Percentiles rank a stretch among this genome's conserved stretches.
phyloP scores from a whole-genome alignment of 345 rosid species.

The Lumnitzera littorea region DNA sequence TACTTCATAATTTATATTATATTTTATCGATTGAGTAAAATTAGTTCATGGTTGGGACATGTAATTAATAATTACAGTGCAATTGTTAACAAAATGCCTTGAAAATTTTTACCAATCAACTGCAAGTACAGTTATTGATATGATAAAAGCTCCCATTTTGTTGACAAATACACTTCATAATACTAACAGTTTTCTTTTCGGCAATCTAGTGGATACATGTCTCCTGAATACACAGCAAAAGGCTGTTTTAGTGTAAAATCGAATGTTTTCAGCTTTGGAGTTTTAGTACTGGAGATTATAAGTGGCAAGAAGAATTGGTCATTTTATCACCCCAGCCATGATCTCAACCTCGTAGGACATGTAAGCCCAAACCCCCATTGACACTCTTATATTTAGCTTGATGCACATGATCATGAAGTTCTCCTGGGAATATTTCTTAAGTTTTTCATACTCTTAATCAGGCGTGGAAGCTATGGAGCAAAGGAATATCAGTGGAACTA shows the following conservation, averaged over 20 bases:
- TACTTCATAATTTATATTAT: no score
- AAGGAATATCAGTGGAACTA: constrained; percentile 8
- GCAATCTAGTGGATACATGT: constrained; percentile 34
- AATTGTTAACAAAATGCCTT: no score
- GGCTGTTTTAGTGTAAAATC: constrained; percentile 36
- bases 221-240: constrained; percentile 37
- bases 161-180: background rate
- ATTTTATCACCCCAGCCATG: constrained; percentile 8
- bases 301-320: constrained; percentile 25
- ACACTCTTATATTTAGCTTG: background rate
- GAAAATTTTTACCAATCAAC: no score
- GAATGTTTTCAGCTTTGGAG: constrained; percentile 39
- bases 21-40: no score
- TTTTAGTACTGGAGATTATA: constrained; percentile 32
- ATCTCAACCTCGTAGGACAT: constrained; percentile 24
- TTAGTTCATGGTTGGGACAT: no score
- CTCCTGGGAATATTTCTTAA: background rate
- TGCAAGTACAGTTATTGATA: background rate
- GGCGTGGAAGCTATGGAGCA: constrained; percentile 13
- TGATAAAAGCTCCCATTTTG: background rate
- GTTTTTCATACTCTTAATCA: background rate
- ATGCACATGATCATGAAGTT: background rate
- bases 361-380: constrained; percentile 12
- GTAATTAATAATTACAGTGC: no score
- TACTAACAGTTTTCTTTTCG: background rate